These are phyloP conservation scores for Elongisporangium anandrum DNA, from an alignment of 352 stramenopile genomes.

Conservation along the genomic window DNA sequence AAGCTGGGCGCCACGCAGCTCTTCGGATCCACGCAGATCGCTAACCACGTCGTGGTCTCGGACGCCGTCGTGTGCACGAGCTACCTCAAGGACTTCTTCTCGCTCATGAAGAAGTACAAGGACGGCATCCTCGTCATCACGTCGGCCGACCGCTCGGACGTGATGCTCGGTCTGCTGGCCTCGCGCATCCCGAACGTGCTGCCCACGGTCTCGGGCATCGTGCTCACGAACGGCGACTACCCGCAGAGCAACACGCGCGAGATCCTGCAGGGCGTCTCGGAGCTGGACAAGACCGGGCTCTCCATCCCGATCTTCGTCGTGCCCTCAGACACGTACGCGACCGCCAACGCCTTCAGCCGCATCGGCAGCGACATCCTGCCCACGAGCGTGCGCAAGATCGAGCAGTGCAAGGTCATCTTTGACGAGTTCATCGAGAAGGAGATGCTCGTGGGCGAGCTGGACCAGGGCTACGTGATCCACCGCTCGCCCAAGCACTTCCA, in stretches of 20 bases:
- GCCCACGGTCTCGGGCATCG: conserved; percentile 61
- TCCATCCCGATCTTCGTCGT: conserved; percentile 77
- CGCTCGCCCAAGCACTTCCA: conserved; percentile 83
- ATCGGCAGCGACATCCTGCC: conserved; percentile 70
- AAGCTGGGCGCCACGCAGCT: conserved; percentile 62
- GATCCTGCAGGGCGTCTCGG: conserved; percentile 63
- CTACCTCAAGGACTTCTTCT: conserved; percentile 68
- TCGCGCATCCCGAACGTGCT: conserved; percentile 65
- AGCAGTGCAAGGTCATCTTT: conserved; percentile 59
- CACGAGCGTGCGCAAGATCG: conserved; percentile 65
- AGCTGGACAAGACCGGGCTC: conserved; percentile 57
- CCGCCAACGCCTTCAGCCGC: conserved; percentile 42
- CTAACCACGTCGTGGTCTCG: conserved; percentile 71
- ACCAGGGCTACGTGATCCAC: conserved; percentile 54
- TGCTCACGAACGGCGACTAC: conserved; percentile 75
- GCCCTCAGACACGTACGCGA: conserved; percentile 59
- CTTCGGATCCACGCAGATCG: conserved; percentile 49
- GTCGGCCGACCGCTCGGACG: conserved; percentile 65
- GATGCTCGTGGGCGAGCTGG: conserved; percentile 57
- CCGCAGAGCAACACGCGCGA: conserved; percentile 69
- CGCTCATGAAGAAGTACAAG: conserved; percentile 74
- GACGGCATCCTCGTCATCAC: conserved; percentile 75
- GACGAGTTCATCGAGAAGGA: conserved; percentile 65
- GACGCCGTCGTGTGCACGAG: conserved; percentile 63
- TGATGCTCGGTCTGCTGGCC: conserved; percentile 64